Percentiles rank a stretch among this genome's conserved stretches.
Evolutionary conservation across 2,329 filamentous ascomycete genomes (phyloP).

Genomic region (Cladobotryum mycophilum): DNA sequence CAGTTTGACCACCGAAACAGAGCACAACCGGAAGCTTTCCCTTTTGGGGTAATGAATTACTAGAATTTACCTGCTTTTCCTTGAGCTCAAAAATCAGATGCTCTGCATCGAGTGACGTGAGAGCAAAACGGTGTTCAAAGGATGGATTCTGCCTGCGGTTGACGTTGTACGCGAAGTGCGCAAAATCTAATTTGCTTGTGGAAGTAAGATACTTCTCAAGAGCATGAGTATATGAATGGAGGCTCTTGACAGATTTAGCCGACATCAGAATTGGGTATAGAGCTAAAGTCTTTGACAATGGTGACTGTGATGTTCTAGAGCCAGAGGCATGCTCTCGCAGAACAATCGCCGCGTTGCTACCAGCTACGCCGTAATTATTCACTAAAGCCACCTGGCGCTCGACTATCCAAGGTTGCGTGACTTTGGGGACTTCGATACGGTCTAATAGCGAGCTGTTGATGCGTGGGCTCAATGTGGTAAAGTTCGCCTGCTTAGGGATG

Average conservation of each 20-base stretch:
- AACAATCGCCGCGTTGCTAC: conserved; percentile 20
- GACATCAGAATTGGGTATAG: conserved; percentile 5
- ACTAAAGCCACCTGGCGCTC: conserved; percentile 20
- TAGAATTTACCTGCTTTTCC: conserved; percentile 20
- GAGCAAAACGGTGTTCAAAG: too few relatives aligned
- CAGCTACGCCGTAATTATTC: conserved; percentile 32
- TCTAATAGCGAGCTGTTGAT: conserved; percentile 11
- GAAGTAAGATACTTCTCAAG: not conserved
- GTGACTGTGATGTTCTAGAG: too few relatives aligned
- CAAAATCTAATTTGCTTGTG: not conserved
- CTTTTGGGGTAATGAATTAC: not conserved
- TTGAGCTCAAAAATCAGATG: conserved; percentile 18
- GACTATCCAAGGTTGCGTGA: conserved; percentile 17
- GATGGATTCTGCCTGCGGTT: conserved; percentile 19
- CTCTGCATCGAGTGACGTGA: too few relatives aligned
- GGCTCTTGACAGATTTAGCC: conserved; percentile 2
- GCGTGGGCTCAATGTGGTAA: conserved; percentile 22
- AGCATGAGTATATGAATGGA: not conserved
- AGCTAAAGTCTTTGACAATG: not conserved
- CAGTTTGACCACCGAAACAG: conserved; percentile 26
- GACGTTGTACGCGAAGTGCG: conserved; percentile 27
- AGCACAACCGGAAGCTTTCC: conserved; percentile 24
- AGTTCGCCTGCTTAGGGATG: conserved; percentile 30
- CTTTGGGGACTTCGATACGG: conserved; percentile 18
- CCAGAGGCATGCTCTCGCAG: conserved; percentile 14